These are phyloP conservation scores for Alloteropsis semialata DNA, from an alignment of 176 grass and related monocot species.

Conservation along the genomic window DNA sequence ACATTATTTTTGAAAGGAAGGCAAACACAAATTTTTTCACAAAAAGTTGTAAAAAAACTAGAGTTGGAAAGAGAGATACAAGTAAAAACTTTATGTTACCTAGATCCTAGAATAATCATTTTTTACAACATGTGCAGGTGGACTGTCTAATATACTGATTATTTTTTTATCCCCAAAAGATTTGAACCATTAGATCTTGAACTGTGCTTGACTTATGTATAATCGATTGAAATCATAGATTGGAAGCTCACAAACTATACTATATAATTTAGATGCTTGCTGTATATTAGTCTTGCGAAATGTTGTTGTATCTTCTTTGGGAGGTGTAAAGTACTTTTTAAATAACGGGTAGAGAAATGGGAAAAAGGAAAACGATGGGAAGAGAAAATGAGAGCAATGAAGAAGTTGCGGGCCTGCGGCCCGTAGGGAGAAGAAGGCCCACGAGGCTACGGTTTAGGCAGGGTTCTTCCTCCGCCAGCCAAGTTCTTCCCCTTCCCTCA, in stretches of 20 bases:
- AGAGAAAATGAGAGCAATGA: not conserved
- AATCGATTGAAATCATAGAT: not conserved
- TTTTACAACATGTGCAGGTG: not conserved
- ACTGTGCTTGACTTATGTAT: not conserved
- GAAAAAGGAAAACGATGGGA: not conserved
- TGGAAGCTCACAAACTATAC: not conserved
- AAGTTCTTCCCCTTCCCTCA: not conserved
- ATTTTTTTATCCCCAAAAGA: not conserved
- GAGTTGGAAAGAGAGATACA: too few relatives aligned
- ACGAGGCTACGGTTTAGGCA: slow-evolving; percentile 45
- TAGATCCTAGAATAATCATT: too few relatives aligned
- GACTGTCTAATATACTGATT: not conserved
- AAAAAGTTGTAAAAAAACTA: too few relatives aligned
- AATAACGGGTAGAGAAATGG: not conserved
- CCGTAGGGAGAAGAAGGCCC: slow-evolving; percentile 16
- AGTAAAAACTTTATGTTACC: too few relatives aligned
- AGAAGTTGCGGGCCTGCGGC: not conserved
- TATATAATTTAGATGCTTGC: too few relatives aligned
- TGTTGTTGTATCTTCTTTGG: too few relatives aligned
- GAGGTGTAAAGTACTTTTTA: too few relatives aligned
- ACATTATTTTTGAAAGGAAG: too few relatives aligned
- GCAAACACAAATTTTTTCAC: too few relatives aligned
- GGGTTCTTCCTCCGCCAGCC: slow-evolving; percentile 21
- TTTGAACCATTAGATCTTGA: not conserved
- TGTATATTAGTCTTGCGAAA: too few relatives aligned